These are phyloP conservation scores for Stachybotrys elegans DNA, from an alignment of 2,329 filamentous ascomycete genomes.

Conservation along the genomic window DNA sequence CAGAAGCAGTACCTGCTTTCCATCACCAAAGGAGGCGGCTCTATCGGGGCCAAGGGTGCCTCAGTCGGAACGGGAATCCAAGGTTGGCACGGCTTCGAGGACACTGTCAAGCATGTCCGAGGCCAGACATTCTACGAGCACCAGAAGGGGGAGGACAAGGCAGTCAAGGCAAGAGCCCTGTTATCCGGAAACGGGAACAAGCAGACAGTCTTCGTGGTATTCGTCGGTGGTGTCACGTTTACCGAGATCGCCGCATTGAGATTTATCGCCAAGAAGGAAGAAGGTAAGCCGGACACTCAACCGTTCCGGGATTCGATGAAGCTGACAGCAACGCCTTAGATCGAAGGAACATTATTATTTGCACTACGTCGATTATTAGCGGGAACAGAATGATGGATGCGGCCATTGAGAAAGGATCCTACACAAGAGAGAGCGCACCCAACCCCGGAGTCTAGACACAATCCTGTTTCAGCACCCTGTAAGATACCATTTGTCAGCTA, in stretches of 20 bases:
- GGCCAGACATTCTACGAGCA: constrained; percentile 88
- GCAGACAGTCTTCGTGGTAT: constrained; percentile 94
- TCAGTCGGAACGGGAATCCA: constrained; percentile 56
- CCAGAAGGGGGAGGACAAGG: constrained; percentile 90
- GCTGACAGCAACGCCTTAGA: constrained; percentile 33
- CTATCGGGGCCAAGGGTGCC: constrained; percentile 18
- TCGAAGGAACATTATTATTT: constrained; percentile 81
- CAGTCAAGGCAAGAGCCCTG: constrained; percentile 77
- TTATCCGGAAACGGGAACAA: constrained; percentile 72
- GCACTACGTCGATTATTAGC: constrained; percentile 85
- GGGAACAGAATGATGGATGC: constrained; percentile 85
- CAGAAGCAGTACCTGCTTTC: constrained; percentile 81
- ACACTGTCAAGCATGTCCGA: constrained; percentile 79
- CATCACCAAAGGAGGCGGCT: constrained; percentile 59
- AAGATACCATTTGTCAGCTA: too few species aligned
- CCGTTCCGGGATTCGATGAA: not conserved
- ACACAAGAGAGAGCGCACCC: constrained; percentile 37
- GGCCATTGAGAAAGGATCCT: constrained; percentile 68
- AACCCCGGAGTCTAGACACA: constrained; percentile 13
- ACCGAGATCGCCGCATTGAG: constrained; percentile 92
- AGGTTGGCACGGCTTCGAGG: constrained; percentile 92
- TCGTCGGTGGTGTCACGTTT: constrained; percentile 93
- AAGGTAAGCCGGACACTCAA: constrained; percentile 42
- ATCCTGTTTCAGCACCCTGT: too few species aligned
- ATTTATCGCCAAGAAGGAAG: constrained; percentile 82